A percentile compares a stretch with the other conserved stretches of the same genome.
Conservation (phyloP, 192 early-diverging fungal genomes). For the Backusella morwellensis region DNA sequence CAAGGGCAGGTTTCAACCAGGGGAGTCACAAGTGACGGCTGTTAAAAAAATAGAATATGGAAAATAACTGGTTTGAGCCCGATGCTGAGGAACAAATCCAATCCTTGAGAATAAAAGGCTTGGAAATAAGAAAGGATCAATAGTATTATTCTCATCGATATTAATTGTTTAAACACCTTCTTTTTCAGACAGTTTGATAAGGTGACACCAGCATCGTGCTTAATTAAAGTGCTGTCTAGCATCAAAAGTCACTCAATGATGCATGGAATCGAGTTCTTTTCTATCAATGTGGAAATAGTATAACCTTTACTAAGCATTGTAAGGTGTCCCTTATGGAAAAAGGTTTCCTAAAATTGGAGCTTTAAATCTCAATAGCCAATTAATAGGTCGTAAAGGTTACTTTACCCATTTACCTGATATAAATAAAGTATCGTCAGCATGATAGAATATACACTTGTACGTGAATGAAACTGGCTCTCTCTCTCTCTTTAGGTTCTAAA, state of each 20-base stretch:
- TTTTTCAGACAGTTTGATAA: neutral
- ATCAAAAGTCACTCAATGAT: too few relatives aligned
- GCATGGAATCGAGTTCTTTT: too few relatives aligned
- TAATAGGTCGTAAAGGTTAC: too few relatives aligned
- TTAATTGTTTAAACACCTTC: neutral
- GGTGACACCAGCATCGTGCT: neutral
- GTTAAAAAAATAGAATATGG: neutral
- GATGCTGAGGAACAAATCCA: neutral
- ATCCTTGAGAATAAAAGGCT: neutral
- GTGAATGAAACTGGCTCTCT: neutral
- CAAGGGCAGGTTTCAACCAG: neutral
- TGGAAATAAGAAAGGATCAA: neutral
- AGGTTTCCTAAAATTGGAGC: too few relatives aligned
- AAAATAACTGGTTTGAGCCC: neutral
- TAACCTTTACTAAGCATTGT: too few relatives aligned
- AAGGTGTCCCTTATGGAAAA: too few relatives aligned
- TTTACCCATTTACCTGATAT: too few relatives aligned
- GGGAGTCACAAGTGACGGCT: slow-evolving; percentile 8
- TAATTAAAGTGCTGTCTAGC: too few relatives aligned
- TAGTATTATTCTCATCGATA: neutral
- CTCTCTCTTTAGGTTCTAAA: too few relatives aligned
- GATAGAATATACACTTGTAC: neutral
- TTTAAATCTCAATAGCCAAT: too few relatives aligned
- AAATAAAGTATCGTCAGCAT: too few relatives aligned
- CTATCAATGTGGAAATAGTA: too few relatives aligned